Evolutionary conservation across 2,329 filamentous ascomycete species (phyloP).

Genomic region (Aspergillus ruber): DNA sequence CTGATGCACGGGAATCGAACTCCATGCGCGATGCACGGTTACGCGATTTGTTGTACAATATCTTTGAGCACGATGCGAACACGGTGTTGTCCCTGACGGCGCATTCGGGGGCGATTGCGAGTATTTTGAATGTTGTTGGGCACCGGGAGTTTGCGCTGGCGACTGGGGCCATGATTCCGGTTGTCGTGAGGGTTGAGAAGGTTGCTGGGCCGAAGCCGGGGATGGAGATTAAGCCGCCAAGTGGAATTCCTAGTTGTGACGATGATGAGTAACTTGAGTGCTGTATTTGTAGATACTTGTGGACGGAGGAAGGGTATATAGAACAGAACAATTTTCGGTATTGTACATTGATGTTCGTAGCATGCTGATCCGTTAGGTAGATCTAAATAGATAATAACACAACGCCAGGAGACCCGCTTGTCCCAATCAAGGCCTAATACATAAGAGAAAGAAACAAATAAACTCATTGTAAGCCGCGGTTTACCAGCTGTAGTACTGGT

Average conservation of each 20-base stretch:
- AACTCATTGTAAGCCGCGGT: slow-evolving; percentile 1
- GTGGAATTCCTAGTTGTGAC: slow-evolving; percentile 17
- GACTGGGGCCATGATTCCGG: slow-evolving; percentile 48
- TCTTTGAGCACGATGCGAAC: slow-evolving; percentile 45
- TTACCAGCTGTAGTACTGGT: slow-evolving; percentile 90
- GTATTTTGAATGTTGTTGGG: slow-evolving; percentile 42
- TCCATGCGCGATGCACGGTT: slow-evolving; percentile 44
- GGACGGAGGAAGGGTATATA: neutral
- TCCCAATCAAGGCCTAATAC: slow-evolving; percentile 1
- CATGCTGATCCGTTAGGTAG: slow-evolving; percentile 14
- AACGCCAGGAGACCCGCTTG: slow-evolving; percentile 18
- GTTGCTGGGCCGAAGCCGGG: slow-evolving; percentile 12
- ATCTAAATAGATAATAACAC: slow-evolving; percentile 23
- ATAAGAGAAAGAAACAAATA: slow-evolving; percentile 6
- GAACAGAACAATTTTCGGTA: neutral
- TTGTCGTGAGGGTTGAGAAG: slow-evolving; percentile 42
- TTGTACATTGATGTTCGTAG: slow-evolving; percentile 10
- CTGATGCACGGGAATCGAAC: slow-evolving; percentile 44
- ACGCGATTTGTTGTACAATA: slow-evolving; percentile 44
- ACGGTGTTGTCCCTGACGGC: slow-evolving; percentile 50
- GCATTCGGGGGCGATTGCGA: slow-evolving; percentile 55
- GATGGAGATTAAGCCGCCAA: slow-evolving; percentile 20
- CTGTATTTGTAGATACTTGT: neutral
- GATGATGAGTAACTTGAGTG: slow-evolving; percentile 2
- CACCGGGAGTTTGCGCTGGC: slow-evolving; percentile 43